Percentiles rank a stretch among this genome's conserved stretches.
Conservation (phyloP, 345 rosid species). For the Gynandropsis gynandra region DNA sequence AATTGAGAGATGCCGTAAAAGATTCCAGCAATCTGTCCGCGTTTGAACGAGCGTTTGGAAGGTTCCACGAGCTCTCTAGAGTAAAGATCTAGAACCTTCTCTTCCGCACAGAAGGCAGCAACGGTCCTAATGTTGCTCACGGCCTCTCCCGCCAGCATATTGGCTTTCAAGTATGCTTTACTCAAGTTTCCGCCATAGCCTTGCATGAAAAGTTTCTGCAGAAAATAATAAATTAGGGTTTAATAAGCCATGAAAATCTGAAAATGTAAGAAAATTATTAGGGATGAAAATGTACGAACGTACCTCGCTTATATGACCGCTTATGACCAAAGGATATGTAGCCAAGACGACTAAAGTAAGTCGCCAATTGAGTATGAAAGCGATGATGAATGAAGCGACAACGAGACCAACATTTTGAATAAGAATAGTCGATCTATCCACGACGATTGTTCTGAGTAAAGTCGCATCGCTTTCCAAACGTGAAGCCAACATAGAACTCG, state of each 20-base stretch:
- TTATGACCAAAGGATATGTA: slow-evolving; percentile 70
- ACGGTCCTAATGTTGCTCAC: slow-evolving; percentile 90
- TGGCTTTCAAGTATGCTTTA: slow-evolving; percentile 86
- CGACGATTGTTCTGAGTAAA: slow-evolving; percentile 59
- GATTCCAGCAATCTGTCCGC: slow-evolving; percentile 91
- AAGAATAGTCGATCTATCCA: slow-evolving; percentile 74
- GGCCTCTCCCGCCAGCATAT: slow-evolving; percentile 95
- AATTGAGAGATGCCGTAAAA: slow-evolving; percentile 91
- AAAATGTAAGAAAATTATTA: no score
- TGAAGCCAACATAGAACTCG: slow-evolving; percentile 80
- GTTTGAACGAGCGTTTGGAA: slow-evolving; percentile 55
- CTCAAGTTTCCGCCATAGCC: slow-evolving; percentile 95
- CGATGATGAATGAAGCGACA: slow-evolving; percentile 58
- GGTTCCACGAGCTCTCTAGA: slow-evolving; percentile 76
- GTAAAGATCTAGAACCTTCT: slow-evolving; percentile 76
- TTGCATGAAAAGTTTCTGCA: slow-evolving; percentile 91
- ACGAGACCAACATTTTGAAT: slow-evolving; percentile 75
- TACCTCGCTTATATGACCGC: slow-evolving; percentile 99
- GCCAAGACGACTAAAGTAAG: slow-evolving; percentile 83
- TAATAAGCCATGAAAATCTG: not conserved
- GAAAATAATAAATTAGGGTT: not conserved
- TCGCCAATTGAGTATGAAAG: slow-evolving; percentile 93
- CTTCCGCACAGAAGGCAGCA: slow-evolving; percentile 88
- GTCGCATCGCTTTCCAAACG: slow-evolving; percentile 84
- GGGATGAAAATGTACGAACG: no score